These are phyloP conservation scores for Paecilomyces sp. DNA, from an alignment of 2,329 filamentous ascomycete species.

Conservation along the genomic window DNA sequence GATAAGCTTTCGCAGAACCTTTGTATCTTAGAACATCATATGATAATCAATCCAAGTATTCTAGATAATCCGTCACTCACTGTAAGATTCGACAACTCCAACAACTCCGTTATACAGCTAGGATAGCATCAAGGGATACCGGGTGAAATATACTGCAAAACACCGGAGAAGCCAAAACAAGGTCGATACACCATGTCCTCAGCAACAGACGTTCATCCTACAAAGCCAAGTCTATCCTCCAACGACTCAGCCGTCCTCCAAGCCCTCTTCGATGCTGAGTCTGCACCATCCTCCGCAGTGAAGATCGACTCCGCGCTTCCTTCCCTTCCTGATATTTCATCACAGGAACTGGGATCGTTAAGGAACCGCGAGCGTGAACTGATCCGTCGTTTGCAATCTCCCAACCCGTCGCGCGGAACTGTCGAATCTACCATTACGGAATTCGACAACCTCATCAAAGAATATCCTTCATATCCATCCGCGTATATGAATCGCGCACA, in stretches of 20 bases:
- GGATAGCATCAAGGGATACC: not conserved
- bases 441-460: slow-evolving; percentile 36
- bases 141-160: too few relatives aligned
- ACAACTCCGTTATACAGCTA: not conserved
- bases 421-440: slow-evolving; percentile 27
- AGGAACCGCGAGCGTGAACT: slow-evolving; percentile 33
- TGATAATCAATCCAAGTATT: not conserved
- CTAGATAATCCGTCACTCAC: too few relatives aligned
- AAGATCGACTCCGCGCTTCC: slow-evolving; percentile 33
- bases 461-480: slow-evolving; percentile 45
- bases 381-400: slow-evolving; percentile 27
- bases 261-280: slow-evolving; percentile 41
- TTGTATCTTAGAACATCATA: not conserved
- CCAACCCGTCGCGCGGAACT: slow-evolving; percentile 8
- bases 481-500: slow-evolving; percentile 53
- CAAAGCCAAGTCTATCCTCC: slow-evolving; percentile 26
- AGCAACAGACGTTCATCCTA: slow-evolving; percentile 9
- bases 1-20: not conserved
- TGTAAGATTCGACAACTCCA: not conserved
- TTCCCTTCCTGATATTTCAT: slow-evolving; percentile 32
- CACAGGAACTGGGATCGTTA: slow-evolving; percentile 28
- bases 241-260: slow-evolving; percentile 41
- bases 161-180: not conserved
- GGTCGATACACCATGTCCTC: slow-evolving; percentile 4
- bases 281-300: slow-evolving; percentile 29